Percentiles rank a stretch among this genome's conserved stretches.
These are phyloP conservation scores for Fomes fomentarius DNA, from an alignment of 1,284 basidiomycete genomes.

Conservation along the genomic window DNA sequence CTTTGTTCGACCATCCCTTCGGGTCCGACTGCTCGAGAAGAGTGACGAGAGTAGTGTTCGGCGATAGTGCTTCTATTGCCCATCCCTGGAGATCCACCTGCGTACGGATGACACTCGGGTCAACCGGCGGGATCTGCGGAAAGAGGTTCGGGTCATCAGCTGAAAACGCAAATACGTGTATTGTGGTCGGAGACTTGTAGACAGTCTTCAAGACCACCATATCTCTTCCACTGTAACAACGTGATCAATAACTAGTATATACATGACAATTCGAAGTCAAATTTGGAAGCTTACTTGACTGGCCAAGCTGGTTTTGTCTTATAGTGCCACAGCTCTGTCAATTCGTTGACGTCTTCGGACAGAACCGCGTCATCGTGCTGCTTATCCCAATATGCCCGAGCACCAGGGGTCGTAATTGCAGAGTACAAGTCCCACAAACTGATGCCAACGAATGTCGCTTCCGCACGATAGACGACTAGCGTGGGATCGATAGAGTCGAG, in stretches of 20 bases:
- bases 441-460: constrained; percentile 97
- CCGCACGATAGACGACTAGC: constrained; percentile 93
- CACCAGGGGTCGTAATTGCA: constrained; percentile 84
- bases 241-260: neutral
- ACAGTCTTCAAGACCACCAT: constrained; percentile 91
- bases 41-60: constrained; percentile 93
- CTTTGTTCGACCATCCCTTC: constrained; percentile 97
- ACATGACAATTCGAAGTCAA: neutral
- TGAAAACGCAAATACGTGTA: constrained; percentile 96
- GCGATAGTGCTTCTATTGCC: constrained; percentile 95
- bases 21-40: constrained; percentile 97
- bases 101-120: constrained; percentile 84
- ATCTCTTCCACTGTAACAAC: constrained; percentile 76
- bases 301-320: constrained; percentile 92
- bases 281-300: constrained; percentile 71
- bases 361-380: constrained; percentile 84
- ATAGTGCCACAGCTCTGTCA: constrained; percentile 92
- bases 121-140: constrained; percentile 72
- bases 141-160: constrained; percentile 89
- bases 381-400: constrained; percentile 88
- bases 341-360: constrained; percentile 89
- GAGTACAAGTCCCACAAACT: constrained; percentile 97
- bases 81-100: constrained; percentile 97
- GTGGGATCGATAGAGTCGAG: constrained; percentile 98
- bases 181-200: constrained; percentile 95